Percentiles rank a stretch among this genome's conserved stretches.
These are phyloP conservation scores for Tolypocladium cylindrosporum DNA, from an alignment of 2,329 filamentous ascomycete genomes.

Conservation along the genomic window DNA sequence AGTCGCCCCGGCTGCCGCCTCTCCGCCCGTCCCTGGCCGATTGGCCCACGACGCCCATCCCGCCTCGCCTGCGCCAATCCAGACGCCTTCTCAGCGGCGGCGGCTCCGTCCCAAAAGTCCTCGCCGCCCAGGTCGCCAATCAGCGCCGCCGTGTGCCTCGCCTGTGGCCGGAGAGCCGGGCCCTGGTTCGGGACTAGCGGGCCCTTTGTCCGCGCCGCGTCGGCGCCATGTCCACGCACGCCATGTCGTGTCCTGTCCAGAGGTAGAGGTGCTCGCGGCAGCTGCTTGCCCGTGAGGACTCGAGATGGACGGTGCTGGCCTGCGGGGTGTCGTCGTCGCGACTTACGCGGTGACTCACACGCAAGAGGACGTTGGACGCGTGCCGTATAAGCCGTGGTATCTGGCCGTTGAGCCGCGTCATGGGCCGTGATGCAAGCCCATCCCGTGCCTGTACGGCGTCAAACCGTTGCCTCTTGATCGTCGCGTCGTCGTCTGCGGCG, in stretches of 20 bases:
- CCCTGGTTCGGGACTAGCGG: conserved; percentile 2
- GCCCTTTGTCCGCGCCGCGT: conserved; percentile 4
- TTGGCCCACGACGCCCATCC: background rate
- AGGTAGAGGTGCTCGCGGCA: no score
- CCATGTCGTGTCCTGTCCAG: background rate
- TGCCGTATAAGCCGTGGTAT: no score
- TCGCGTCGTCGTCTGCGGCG: background rate
- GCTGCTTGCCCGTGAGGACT: no score
- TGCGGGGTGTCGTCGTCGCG: background rate
- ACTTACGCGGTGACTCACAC: background rate
- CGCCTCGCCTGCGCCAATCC: background rate
- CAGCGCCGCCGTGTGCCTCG: background rate
- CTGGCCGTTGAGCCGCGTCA: background rate
- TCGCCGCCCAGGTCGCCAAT: background rate
- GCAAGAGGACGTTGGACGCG: background rate
- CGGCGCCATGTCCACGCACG: conserved; percentile 3
- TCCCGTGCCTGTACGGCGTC: background rate
- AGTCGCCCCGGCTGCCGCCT: background rate
- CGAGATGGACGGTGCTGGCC: no score
- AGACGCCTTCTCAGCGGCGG: background rate
- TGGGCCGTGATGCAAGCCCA: background rate
- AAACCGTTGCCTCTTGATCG: background rate
- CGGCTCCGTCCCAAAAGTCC: background rate
- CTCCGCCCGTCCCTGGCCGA: background rate
- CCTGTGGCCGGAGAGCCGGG: background rate